Conservation (phyloP, 768 basidiomycete species). For the Mycena albidolilacea region DNA sequence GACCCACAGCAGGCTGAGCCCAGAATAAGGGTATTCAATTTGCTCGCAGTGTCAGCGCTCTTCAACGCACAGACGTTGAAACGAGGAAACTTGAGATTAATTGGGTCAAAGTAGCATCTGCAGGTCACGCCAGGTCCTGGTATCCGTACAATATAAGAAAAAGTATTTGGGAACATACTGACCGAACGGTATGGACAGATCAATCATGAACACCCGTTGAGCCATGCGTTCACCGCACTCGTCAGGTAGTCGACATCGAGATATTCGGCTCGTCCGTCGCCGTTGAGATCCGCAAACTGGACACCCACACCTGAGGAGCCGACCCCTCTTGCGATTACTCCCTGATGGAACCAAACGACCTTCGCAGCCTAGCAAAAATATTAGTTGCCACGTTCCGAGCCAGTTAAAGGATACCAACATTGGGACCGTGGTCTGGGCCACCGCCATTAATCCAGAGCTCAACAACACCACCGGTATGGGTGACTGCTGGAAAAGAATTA, state of each 20-base stretch:
- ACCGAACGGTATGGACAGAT: too few relatives aligned
- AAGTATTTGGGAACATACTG: too few relatives aligned
- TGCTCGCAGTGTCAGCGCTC: too few relatives aligned
- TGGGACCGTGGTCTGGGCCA: slow-evolving; percentile 13
- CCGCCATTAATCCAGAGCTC: slow-evolving; percentile 22
- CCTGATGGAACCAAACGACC: slow-evolving; percentile 16
- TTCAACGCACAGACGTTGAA: too few relatives aligned
- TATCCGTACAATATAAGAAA: too few relatives aligned
- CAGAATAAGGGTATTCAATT: too few relatives aligned
- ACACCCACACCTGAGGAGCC: slow-evolving; percentile 11
- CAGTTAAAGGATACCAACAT: background rate
- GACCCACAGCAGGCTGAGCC: too few relatives aligned
- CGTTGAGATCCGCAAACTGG: slow-evolving; percentile 30
- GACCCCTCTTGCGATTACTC: slow-evolving; percentile 22
- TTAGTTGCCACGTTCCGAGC: background rate
- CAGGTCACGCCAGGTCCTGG: too few relatives aligned
- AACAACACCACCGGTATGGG: slow-evolving; percentile 12
- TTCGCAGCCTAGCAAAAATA: slow-evolving; percentile 1
- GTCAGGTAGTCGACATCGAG: slow-evolving; percentile 20
- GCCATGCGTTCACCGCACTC: slow-evolving; percentile 15
- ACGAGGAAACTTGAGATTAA: too few relatives aligned
- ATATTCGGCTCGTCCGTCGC: slow-evolving; percentile 21
- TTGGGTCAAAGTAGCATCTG: too few relatives aligned
- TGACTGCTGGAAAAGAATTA: slow-evolving; percentile 3
- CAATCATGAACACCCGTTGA: slow-evolving; percentile 29